These are phyloP conservation scores for Lasiodiplodia theobromae DNA, from an alignment of 2,329 filamentous ascomycete genomes.

Conservation along the genomic window DNA sequence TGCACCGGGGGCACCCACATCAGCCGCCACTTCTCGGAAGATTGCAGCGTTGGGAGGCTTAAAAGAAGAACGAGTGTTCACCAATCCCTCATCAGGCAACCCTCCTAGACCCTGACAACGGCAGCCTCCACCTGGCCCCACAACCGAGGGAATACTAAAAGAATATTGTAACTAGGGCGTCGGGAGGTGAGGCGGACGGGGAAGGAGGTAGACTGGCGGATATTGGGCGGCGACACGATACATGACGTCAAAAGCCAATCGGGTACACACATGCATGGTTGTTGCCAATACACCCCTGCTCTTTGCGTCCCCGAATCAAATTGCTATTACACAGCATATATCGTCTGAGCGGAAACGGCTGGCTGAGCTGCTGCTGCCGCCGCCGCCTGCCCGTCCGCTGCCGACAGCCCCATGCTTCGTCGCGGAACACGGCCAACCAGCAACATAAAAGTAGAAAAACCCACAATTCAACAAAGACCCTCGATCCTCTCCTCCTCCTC, in stretches of 20 bases:
- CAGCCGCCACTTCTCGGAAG: neutral
- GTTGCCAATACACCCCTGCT: neutral
- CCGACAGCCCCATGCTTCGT: neutral
- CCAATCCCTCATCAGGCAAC: neutral
- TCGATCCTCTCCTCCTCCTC: neutral
- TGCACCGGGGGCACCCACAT: neutral
- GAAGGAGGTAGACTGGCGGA: neutral
- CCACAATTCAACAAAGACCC: neutral
- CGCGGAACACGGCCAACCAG: neutral
- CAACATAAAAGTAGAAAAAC: neutral
- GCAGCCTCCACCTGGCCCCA: neutral
- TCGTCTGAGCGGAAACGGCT: neutral
- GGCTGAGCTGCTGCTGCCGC: neutral
- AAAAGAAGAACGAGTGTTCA: too few species aligned
- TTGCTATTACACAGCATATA: neutral
- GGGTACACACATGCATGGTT: neutral
- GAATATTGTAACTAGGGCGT: neutral
- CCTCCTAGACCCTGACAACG: neutral
- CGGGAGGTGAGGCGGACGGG: neutral
- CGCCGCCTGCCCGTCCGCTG: too few species aligned
- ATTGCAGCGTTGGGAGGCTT: neutral
- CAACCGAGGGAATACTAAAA: neutral
- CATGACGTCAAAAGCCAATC: constrained; percentile 1
- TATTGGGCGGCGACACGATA: constrained; percentile 1
- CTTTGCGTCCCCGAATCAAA: neutral